These are phyloP conservation scores for Globisporangium spinosum DNA, from an alignment of 352 stramenopile species.

Conservation along the genomic window DNA sequence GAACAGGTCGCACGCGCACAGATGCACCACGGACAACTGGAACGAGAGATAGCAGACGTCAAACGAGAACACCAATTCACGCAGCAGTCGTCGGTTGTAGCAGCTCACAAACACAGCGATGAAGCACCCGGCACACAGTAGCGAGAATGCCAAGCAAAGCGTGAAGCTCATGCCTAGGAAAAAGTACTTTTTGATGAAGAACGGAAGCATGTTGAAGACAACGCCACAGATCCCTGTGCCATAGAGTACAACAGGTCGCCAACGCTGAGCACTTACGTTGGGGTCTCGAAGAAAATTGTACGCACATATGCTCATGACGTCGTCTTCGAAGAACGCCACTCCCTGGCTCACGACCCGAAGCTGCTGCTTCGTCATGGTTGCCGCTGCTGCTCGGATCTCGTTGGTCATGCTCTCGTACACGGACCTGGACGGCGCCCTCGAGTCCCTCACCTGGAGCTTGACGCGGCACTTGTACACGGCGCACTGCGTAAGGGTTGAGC, in stretches of 20 bases:
- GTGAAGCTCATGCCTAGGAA: background rate
- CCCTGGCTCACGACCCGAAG: slow-evolving; percentile 1
- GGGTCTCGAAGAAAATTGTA: background rate
- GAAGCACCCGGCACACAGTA: slow-evolving; percentile 18
- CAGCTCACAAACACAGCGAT: slow-evolving; percentile 3
- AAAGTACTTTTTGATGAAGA: background rate
- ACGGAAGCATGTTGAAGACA: slow-evolving; percentile 2
- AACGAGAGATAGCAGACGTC: slow-evolving; percentile 38
- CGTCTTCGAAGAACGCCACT: slow-evolving; percentile 2
- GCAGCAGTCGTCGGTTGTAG: slow-evolving; percentile 27
- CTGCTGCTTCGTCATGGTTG: slow-evolving; percentile 8
- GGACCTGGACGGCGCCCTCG: background rate
- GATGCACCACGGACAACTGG: slow-evolving; percentile 27
- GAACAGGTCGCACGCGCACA: slow-evolving; percentile 31
- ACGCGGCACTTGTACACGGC: slow-evolving; percentile 19
- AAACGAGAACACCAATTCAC: slow-evolving; percentile 32
- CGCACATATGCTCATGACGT: background rate
- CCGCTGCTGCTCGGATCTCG: background rate
- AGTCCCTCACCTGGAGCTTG: background rate
- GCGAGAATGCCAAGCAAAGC: background rate
- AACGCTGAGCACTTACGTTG: background rate
- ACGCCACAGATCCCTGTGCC: background rate
- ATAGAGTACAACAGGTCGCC: background rate
- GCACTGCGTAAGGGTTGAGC: slow-evolving; percentile 15
- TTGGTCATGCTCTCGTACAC: background rate